These are phyloP conservation scores for Yamadazyma mexicana DNA, from an alignment of 1,139 yeast genomes.

Conservation along the genomic window DNA sequence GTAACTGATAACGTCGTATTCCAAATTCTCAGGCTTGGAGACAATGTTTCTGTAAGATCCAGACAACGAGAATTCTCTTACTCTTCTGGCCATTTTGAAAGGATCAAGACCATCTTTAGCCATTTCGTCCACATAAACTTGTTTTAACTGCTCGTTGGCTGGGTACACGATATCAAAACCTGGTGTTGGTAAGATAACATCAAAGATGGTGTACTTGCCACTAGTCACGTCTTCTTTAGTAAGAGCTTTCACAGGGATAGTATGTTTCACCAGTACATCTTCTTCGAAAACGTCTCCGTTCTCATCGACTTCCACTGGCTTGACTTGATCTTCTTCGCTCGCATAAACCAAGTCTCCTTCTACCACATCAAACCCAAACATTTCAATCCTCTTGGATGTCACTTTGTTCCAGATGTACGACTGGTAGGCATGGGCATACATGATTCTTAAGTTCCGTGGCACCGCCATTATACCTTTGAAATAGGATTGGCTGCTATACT, in stretches of 20 bases:
- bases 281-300: slow-evolving; percentile 57
- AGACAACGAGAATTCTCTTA: slow-evolving; percentile 84
- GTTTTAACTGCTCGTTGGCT: slow-evolving; percentile 55
- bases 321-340: slow-evolving; percentile 18
- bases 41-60: slow-evolving; percentile 87
- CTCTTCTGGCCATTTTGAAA: slow-evolving; percentile 75
- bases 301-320: slow-evolving; percentile 31
- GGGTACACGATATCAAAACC: slow-evolving; percentile 91
- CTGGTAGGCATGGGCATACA: slow-evolving; percentile 98
- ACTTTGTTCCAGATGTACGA: slow-evolving; percentile 92
- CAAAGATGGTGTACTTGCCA: slow-evolving; percentile 67
- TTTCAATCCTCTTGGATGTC: slow-evolving; percentile 72
- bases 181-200: slow-evolving; percentile 90
- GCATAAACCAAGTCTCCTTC: slow-evolving; percentile 81
- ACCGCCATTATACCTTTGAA: slow-evolving; percentile 85
- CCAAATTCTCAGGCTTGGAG: slow-evolving; percentile 63
- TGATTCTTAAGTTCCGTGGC: slow-evolving; percentile 86
- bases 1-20: slow-evolving; percentile 66
- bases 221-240: slow-evolving; percentile 70
- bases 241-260: slow-evolving; percentile 64
- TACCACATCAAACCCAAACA: slow-evolving; percentile 68
- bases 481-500: slow-evolving; percentile 51
- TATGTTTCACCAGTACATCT: slow-evolving; percentile 57
- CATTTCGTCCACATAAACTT: slow-evolving; percentile 75
- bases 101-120: slow-evolving; percentile 81